Percentiles rank a stretch among this genome's conserved stretches.
phyloP scores from a whole-genome alignment of 2,329 filamentous ascomycete species.

The Xylaria arbuscula region DNA sequence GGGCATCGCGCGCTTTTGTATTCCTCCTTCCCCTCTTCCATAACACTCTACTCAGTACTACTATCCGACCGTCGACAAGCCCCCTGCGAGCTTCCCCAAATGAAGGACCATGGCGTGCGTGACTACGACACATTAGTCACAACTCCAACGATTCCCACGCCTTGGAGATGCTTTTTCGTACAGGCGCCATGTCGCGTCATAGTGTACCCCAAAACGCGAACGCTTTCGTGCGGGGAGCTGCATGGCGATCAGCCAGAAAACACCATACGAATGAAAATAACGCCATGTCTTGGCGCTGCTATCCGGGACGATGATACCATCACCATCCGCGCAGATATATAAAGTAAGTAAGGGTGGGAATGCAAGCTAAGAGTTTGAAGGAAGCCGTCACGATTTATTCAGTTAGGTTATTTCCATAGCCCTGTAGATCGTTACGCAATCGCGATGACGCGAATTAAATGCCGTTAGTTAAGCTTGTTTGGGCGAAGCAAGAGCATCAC shows the following conservation, averaged over 20 bases:
- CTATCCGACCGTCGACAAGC: conserved; percentile 12
- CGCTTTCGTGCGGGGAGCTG: conserved; percentile 41
- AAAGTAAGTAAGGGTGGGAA: not conserved
- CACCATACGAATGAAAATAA: conserved; percentile 49
- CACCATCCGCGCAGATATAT: conserved; percentile 6
- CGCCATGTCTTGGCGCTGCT: conserved; percentile 47
- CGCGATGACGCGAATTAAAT: not conserved
- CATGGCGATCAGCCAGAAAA: conserved; percentile 35
- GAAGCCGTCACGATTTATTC: not conserved
- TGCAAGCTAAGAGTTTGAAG: not conserved
- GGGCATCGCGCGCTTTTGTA: conserved; percentile 25
- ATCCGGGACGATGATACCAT: conserved; percentile 26
- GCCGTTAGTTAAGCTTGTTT: not conserved
- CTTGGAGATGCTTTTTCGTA: conserved; percentile 15
- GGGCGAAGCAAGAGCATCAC: not conserved
- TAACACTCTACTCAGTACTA: not conserved
- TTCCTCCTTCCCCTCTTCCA: not conserved
- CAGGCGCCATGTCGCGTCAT: conserved; percentile 33
- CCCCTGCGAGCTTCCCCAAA: conserved; percentile 34
- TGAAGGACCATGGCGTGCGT: conserved; percentile 31
- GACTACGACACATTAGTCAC: conserved; percentile 35
- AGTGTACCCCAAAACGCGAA: conserved; percentile 18
- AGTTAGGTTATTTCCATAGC: not conserved
- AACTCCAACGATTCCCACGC: conserved; percentile 24
- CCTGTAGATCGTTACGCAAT: conserved; percentile 13